Conservation (phyloP, 164 flowering plant genomes). For the Vitis riparia region DNA sequence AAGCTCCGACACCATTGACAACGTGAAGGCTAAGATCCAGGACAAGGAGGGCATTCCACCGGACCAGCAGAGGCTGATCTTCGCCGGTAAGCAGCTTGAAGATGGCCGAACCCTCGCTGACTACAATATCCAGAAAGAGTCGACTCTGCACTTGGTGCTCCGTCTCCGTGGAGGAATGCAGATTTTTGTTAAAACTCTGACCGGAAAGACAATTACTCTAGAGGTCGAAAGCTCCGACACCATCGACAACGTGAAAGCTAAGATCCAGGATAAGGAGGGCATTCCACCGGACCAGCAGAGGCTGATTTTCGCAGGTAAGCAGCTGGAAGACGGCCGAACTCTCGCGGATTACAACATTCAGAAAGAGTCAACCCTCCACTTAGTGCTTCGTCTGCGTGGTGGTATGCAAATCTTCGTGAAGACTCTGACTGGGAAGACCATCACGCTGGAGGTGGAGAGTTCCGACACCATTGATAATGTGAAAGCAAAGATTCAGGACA, state of each 20-base stretch:
- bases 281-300: constrained; percentile 21
- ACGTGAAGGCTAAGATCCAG: constrained; percentile 24
- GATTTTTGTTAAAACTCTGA: constrained; percentile 13
- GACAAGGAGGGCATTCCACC: constrained; percentile 29
- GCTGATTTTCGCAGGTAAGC: constrained; percentile 11
- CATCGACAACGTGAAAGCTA: constrained; percentile 14
- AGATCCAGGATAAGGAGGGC: constrained; percentile 16
- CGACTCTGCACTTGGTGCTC: constrained; percentile 24
- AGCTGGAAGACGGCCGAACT: constrained; percentile 11
- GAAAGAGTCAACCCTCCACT: too few species aligned
- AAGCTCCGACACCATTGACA: constrained; percentile 25
- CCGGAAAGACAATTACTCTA: constrained; percentile 14
- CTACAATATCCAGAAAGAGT: constrained; percentile 26
- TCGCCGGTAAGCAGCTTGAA: constrained; percentile 26
- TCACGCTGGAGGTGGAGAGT: too few species aligned
- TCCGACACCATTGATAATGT: too few species aligned
- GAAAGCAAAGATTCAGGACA: too few species aligned
- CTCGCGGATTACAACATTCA: background rate
- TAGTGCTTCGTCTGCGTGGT: too few species aligned
- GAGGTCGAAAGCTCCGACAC: constrained; percentile 21
- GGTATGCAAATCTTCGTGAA: too few species aligned
- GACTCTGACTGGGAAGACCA: too few species aligned
- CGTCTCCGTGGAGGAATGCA: constrained; percentile 19
- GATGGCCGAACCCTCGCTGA: constrained; percentile 27
- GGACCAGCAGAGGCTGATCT: constrained; percentile 28